phyloP scores from a whole-genome alignment of 2,329 filamentous ascomycete genomes.

The Alternaria gaisen region DNA sequence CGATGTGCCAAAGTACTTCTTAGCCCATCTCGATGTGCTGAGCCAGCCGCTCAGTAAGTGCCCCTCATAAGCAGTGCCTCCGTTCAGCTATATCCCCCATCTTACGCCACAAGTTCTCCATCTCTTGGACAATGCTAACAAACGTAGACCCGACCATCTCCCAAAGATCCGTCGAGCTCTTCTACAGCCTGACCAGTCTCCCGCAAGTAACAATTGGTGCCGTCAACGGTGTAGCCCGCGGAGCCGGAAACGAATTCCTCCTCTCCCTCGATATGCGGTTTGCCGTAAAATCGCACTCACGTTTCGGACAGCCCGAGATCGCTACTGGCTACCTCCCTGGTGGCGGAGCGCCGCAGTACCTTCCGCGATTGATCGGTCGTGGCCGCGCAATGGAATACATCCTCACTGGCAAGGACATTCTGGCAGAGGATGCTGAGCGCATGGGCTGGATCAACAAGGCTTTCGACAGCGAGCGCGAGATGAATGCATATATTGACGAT shows the following conservation, averaged over 20 bases:
- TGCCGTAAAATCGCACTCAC: neutral
- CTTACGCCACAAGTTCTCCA: neutral
- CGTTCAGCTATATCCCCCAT: neutral
- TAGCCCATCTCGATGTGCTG: neutral
- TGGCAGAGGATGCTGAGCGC: neutral
- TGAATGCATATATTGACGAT: neutral
- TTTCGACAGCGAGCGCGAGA: neutral
- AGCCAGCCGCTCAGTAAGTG: neutral
- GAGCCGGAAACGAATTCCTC: neutral
- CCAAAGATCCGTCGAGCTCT: neutral
- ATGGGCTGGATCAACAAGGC: neutral
- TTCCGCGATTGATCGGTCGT: neutral
- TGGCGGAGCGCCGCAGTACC: neutral
- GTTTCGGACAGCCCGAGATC: neutral
- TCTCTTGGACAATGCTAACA: too few species aligned
- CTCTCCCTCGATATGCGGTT: neutral
- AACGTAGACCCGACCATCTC: too few species aligned
- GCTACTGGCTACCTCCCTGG: neutral
- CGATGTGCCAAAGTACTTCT: neutral
- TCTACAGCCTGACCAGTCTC: neutral
- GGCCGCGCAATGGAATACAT: neutral
- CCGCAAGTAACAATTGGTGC: neutral
- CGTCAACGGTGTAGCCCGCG: too few species aligned
- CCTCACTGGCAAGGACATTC: neutral
- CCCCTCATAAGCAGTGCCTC: neutral